Percentiles rank a stretch among this genome's conserved stretches.
These are phyloP conservation scores for Carex scoparia DNA, from an alignment of 176 grass and related monocot species.

Conservation along the genomic window DNA sequence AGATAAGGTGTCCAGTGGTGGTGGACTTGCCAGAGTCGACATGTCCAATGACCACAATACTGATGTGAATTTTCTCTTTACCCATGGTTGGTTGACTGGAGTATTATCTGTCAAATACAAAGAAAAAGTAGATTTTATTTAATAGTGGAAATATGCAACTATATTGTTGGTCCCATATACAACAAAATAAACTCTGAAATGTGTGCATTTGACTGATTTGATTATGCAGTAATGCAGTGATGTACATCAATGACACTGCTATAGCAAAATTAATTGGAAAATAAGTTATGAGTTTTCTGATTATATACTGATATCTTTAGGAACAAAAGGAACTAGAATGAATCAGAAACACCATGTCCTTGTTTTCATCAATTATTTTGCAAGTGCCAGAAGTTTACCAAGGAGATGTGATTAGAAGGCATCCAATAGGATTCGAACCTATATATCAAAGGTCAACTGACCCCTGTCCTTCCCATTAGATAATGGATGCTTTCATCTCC, in stretches of 20 bases:
- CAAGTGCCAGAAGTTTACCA: background rate
- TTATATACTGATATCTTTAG: background rate
- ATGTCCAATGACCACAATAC: constrained; percentile 73
- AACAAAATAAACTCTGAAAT: background rate
- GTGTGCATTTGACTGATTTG: background rate
- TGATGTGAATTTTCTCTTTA: constrained; percentile 82
- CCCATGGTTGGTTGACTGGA: constrained; percentile 35
- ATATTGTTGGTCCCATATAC: background rate
- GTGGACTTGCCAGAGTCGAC: constrained; percentile 83
- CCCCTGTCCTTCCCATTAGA: constrained; percentile 48
- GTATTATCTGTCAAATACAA: background rate
- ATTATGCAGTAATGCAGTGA: background rate
- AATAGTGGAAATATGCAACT: background rate
- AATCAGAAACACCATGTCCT: background rate
- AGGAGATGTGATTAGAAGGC: constrained; percentile 18
- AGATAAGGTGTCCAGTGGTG: constrained; percentile 81
- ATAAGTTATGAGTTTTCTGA: background rate
- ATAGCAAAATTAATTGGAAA: background rate
- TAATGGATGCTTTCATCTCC: constrained; percentile 43
- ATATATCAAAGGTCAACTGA: constrained; percentile 25
- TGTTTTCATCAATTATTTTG: constrained; percentile 13
- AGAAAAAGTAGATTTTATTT: background rate
- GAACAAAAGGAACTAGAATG: background rate
- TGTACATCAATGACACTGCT: background rate
- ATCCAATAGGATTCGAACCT: constrained; percentile 73